Conservation (phyloP, 768 basidiomycete genomes). For the Megacollybia marginata region DNA sequence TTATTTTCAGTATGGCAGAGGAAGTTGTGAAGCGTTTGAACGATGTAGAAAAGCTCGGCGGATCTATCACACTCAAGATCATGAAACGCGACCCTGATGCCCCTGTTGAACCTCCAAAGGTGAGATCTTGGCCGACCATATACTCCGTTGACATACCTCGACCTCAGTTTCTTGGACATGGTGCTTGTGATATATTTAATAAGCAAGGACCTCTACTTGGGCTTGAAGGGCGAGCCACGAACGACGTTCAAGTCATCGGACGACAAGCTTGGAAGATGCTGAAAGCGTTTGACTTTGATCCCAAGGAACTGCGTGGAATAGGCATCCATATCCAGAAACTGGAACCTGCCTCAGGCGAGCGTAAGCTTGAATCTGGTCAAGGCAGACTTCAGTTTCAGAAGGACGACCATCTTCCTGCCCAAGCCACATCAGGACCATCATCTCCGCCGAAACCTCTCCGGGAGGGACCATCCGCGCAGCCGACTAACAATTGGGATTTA, state of each 20-base stretch:
- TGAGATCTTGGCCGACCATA: slow-evolving; percentile 16
- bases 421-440: not conserved
- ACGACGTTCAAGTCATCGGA: slow-evolving; percentile 64
- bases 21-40: slow-evolving; percentile 74
- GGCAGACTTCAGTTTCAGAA: slow-evolving; percentile 51
- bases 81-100: slow-evolving; percentile 83
- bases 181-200: slow-evolving; percentile 74
- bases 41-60: slow-evolving; percentile 60
- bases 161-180: slow-evolving; percentile 84
- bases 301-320: slow-evolving; percentile 84
- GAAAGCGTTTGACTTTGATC: slow-evolving; percentile 66
- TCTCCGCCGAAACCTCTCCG: not conserved
- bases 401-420: not conserved
- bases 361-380: slow-evolving; percentile 42
- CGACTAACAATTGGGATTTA: slow-evolving; percentile 26
- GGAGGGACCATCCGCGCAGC: not conserved
- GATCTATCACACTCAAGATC: slow-evolving; percentile 77
- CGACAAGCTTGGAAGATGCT: slow-evolving; percentile 73
- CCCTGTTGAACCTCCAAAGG: slow-evolving; percentile 88
- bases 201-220: slow-evolving; percentile 59
- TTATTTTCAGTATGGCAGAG: slow-evolving; percentile 67
- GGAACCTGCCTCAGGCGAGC: slow-evolving; percentile 38
- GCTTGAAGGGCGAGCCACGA: slow-evolving; percentile 62
- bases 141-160: slow-evolving; percentile 1
- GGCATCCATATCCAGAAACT: slow-evolving; percentile 90